Conservation (phyloP, 2,329 filamentous ascomycete genomes). For the Metarhizium humberi region DNA sequence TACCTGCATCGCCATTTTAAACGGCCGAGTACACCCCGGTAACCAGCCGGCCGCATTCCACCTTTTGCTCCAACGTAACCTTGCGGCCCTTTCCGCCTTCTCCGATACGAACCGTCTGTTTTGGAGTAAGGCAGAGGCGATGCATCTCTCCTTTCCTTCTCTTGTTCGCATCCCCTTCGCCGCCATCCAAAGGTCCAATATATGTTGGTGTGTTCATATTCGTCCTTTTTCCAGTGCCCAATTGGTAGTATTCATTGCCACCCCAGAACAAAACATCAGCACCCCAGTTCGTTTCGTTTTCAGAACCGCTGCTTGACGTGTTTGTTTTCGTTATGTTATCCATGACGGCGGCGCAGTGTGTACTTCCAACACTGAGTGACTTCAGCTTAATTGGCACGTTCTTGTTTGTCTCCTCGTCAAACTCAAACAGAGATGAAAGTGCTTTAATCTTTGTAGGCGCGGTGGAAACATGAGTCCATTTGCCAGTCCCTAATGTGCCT, state of each 20-base stretch:
- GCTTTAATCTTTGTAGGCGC: constrained; percentile 72
- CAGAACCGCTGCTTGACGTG: constrained; percentile 37
- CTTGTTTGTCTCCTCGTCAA: constrained; percentile 60
- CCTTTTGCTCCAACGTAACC: constrained; percentile 72
- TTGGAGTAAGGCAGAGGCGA: constrained; percentile 72
- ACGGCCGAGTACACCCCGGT: constrained; percentile 72
- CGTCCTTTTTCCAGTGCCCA: constrained; percentile 82
- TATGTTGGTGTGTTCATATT: constrained; percentile 70
- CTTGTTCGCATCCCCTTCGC: constrained; percentile 47
- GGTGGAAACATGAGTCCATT: constrained; percentile 80
- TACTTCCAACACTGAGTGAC: constrained; percentile 64
- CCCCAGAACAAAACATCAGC: constrained; percentile 90
- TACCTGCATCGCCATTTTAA: constrained; percentile 16
- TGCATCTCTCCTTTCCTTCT: constrained; percentile 55
- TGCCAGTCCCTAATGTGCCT: constrained; percentile 74
- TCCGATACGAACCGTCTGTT: constrained; percentile 57
- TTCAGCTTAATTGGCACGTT: constrained; percentile 71
- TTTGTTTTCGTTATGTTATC: constrained; percentile 65
- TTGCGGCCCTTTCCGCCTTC: constrained; percentile 52
- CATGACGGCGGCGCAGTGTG: constrained; percentile 76
- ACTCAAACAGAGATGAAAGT: constrained; percentile 79
- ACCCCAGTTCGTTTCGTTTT: constrained; percentile 77
- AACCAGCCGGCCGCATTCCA: constrained; percentile 76
- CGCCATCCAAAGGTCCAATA: constrained; percentile 64
- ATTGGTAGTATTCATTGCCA: constrained; percentile 86